Evolutionary conservation across 1,284 basidiomycete genomes (phyloP), one percentile per base, ranked within the genome.

Genomic region (Rhodotorula sp.): DNA sequence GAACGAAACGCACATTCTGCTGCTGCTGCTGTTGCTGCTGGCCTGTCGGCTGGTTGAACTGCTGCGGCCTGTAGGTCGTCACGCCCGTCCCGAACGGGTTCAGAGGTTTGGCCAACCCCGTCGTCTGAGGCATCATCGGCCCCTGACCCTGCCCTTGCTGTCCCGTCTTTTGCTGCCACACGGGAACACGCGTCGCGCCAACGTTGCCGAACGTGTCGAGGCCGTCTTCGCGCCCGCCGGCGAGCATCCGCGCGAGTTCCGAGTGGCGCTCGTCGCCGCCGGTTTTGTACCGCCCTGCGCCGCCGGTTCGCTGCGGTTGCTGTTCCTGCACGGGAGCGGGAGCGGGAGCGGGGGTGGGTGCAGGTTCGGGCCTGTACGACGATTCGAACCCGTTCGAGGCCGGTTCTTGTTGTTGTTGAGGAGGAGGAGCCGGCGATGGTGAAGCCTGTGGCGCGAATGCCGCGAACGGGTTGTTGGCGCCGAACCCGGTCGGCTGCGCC

Each of bases 391-490:
- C 51, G 23, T 68, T 34, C 49, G 64, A 77, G 60, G 68, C 78
- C 59, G 52, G 61, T 39, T 34, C 56, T 39, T 29, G 61, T 65
- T 57, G 60, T 39, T 29, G 61, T 65, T 57, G 60, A 7, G 46
- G 60, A 51, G 57, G 58, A 26, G 59, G 64, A 7, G 67, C 62
- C n/a, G 64, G 60, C 3, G 64, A 62, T 6, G 54, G 16, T 14
- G 70, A 64, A 2, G 69, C 31, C 20, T 65, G 69, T 23, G 75
- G 71, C 15, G 78, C 76, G 69, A 79, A 77, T 31, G 76, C 76
- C 1, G 90, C 91, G 79, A 97, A 97, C 0, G 95, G 95, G 81
- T 98, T 98, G 85, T 98, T 98, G 58, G 92, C 92, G 21, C 93
- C 93, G 76, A 86, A 87, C 7, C 85, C 85, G 3, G 87, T 88